A percentile compares a stretch with the other conserved stretches of the same genome.
phyloP scores from a whole-genome alignment of 2,329 filamentous ascomycete genomes.

The Sporothrix curviconia region DNA sequence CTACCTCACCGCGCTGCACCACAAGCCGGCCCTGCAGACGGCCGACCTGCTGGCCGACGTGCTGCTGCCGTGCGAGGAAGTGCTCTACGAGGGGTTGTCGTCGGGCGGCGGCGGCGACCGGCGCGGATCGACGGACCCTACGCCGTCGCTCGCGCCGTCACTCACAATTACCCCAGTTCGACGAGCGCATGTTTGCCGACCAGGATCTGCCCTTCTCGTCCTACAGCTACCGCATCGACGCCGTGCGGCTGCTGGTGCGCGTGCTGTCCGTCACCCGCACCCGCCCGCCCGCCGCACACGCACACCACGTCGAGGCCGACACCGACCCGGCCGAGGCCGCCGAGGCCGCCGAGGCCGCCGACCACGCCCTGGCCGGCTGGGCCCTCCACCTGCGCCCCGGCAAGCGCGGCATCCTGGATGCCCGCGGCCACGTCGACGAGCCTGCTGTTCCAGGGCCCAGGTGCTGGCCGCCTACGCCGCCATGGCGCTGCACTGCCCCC shows the following conservation, averaged over 20 bases:
- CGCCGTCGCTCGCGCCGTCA: too few species aligned
- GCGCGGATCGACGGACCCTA: too few species aligned
- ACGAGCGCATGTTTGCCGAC: background rate
- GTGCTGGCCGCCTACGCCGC: slow-evolving; percentile 38
- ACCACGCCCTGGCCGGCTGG: slow-evolving; percentile 57
- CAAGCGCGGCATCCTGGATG: slow-evolving; percentile 49
- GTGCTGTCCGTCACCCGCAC: slow-evolving; percentile 34
- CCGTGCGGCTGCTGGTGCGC: slow-evolving; percentile 52
- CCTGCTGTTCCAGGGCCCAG: slow-evolving; percentile 62
- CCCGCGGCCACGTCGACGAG: slow-evolving; percentile 54
- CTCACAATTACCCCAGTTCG: too few species aligned
- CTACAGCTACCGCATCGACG: slow-evolving; percentile 56
- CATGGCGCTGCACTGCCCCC: slow-evolving; percentile 7
- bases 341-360: slow-evolving; percentile 34
- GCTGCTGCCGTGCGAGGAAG: background rate
- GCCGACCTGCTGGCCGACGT: background rate
- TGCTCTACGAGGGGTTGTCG: background rate
- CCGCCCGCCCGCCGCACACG: too few species aligned
- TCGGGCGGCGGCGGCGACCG: background rate
- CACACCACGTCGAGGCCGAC: too few species aligned
- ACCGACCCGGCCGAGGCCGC: background rate
- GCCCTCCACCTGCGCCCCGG: slow-evolving; percentile 44
- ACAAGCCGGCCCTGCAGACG: background rate
- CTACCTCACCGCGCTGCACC: slow-evolving; percentile 6
- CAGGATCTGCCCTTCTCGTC: slow-evolving; percentile 45